Conservation (phyloP, 495 filamentous ascomycete genomes). For the Annulohypoxylon stygium region DNA sequence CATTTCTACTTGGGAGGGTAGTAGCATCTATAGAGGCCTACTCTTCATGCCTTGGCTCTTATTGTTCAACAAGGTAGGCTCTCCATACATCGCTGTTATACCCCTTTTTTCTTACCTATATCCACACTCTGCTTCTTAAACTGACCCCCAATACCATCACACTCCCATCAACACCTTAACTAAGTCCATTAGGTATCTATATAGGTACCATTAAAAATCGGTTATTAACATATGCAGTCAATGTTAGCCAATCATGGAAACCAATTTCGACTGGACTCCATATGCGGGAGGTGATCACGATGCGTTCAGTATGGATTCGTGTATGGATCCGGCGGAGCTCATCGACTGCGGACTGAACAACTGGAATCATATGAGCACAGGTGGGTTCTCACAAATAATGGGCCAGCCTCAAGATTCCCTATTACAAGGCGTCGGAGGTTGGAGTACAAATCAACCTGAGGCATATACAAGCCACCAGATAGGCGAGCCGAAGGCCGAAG, state of each 20-base stretch:
- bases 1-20: too few relatives aligned
- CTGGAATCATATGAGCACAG: background rate
- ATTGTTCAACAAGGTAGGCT: too few relatives aligned
- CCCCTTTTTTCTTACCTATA: background rate
- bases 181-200: too few relatives aligned
- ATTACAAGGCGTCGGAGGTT: background rate
- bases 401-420: background rate
- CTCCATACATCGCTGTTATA: background rate
- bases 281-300: background rate
- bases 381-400: background rate
- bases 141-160: too few relatives aligned
- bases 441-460: background rate
- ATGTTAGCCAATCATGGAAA: background rate
- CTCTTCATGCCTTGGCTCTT: too few relatives aligned
- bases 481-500: conserved; percentile 3
- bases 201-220: background rate
- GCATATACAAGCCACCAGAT: background rate
- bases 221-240: background rate
- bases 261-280: background rate
- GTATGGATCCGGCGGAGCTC: background rate
- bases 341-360: background rate
- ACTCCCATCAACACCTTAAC: background rate
- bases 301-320: background rate
- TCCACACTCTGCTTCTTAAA: too few relatives aligned
- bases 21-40: too few relatives aligned